Evolutionary conservation across 2,329 filamentous ascomycete genomes (phyloP), one percentile per base, ranked within the genome.

Genomic region (Colletotrichum euphorbiae): DNA sequence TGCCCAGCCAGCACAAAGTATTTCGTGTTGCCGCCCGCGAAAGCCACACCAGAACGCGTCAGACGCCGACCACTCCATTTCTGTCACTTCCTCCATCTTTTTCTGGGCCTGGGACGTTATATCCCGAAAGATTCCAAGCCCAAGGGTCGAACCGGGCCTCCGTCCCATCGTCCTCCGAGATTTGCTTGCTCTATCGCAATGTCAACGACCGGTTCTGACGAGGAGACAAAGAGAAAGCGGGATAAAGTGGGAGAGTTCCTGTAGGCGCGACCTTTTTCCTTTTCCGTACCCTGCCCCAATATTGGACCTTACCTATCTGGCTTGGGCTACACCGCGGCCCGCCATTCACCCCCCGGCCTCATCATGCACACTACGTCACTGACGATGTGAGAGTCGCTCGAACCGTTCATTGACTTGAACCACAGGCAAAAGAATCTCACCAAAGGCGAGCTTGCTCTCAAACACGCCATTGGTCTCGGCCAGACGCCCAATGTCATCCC

Each of bases 391-490:
- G 17, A 15, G 11, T 43, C 19, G 13, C 1, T 43, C 19, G 36
- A 45, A 15, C 15, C 13, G 1, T 17, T n/a, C 5, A 33, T 43
- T 60, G 52, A 74, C 77, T 11, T 73, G 74, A 19, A 74, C 3
- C 2, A 28, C 15, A 70, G 73, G 12, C 76, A 75, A 46, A 75
- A 77, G 17, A 76, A 77, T 46, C 72, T 81, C 6, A 62, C 80
- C 38, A 83, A 82, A 64, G 76, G 78, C 43, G 81, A 80, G 69
- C 67, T 80, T 43, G 75, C 74, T 55, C 72, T 85, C n/a, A 75
- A 84, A 67, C 79, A 83, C 46, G 74, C 79, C 15, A 74, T 83
- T 9, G 82, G 83, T 1, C 78, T 85, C 4, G 83, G 83, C 64
- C 75, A 77, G 33, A 77, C 75, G 48, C 80, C 82, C 17, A 84